These are phyloP conservation scores for Fibroporia radiculosa DNA, from an alignment of 768 basidiomycete species.

Conservation along the genomic window DNA sequence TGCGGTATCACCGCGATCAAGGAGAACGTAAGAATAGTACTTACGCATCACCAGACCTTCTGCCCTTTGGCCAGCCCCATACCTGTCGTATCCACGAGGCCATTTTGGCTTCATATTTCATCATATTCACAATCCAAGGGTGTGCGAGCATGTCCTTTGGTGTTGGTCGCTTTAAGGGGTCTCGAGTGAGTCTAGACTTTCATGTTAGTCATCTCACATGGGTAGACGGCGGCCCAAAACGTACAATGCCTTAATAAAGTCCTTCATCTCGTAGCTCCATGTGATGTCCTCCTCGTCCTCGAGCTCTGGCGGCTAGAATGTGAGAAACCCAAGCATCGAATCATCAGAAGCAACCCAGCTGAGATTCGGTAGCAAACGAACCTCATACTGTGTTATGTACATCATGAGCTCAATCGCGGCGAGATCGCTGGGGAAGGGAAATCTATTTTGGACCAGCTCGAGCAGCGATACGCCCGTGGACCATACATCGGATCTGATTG, in stretches of 20 bases:
- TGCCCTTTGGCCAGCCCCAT: slow-evolving; percentile 62
- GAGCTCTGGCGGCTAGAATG: slow-evolving; percentile 65
- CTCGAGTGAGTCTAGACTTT: slow-evolving; percentile 54
- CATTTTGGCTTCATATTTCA: slow-evolving; percentile 84
- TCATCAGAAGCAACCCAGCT: slow-evolving; percentile 8
- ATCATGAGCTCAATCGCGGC: slow-evolving; percentile 93
- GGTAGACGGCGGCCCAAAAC: slow-evolving; percentile 22
- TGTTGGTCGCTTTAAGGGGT: slow-evolving; percentile 61
- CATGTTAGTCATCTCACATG: not conserved
- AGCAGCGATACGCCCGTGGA: slow-evolving; percentile 91
- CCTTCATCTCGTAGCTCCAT: slow-evolving; percentile 85
- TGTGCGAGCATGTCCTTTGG: slow-evolving; percentile 80
- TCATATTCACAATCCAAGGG: slow-evolving; percentile 71
- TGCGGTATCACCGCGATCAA: not conserved
- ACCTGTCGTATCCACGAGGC: slow-evolving; percentile 81
- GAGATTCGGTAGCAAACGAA: slow-evolving; percentile 23
- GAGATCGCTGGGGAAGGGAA: slow-evolving; percentile 90
- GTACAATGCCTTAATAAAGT: slow-evolving; percentile 82
- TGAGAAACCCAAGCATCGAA: slow-evolving; percentile 11
- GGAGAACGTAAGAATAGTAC: slow-evolving; percentile 5
- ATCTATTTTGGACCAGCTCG: slow-evolving; percentile 89
- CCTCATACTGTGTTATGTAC: slow-evolving; percentile 78
- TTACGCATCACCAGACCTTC: slow-evolving; percentile 22
- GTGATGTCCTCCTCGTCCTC: slow-evolving; percentile 58
- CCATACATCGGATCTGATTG: slow-evolving; percentile 97